Evolutionary conservation across 179 eudicot genomes (phyloP).

Genomic region (Beta corolliflora): DNA sequence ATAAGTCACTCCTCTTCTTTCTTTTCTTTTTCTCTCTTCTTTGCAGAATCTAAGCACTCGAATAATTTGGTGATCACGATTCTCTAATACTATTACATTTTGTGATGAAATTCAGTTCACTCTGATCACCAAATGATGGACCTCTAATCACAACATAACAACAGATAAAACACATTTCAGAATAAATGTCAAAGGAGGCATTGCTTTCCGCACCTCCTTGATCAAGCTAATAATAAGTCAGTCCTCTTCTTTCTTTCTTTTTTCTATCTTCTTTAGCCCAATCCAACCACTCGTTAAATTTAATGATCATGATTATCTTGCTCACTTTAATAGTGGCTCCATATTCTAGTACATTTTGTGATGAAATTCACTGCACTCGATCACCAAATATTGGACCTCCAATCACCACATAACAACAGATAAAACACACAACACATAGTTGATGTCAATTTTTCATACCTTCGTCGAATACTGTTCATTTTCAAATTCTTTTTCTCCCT

Average conservation of each 20-base stretch:
- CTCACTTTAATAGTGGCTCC: background rate
- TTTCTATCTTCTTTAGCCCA: no score
- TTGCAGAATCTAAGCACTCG: background rate
- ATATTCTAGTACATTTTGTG: background rate
- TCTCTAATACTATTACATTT: background rate
- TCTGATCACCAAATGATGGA: background rate
- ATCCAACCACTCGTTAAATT: background rate
- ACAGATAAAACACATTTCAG: background rate
- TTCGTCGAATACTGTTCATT: background rate
- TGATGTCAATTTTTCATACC: no score
- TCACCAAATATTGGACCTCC: background rate
- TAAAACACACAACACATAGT: background rate
- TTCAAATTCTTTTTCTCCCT: background rate
- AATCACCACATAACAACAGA: background rate
- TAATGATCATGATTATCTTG: background rate
- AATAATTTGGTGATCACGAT: background rate
- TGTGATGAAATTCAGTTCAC: background rate
- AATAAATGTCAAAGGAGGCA: no score
- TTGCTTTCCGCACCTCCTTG: background rate
- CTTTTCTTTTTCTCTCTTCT: no score
- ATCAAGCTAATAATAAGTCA: background rate
- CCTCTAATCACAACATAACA: background rate
- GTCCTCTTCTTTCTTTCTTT: background rate
- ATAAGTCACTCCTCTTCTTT: no score
- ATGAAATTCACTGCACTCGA: background rate